A percentile compares a stretch with the other conserved stretches of the same genome.
phyloP scores from a whole-genome alignment of 768 basidiomycete species.

The Tremella fuciformis region DNA sequence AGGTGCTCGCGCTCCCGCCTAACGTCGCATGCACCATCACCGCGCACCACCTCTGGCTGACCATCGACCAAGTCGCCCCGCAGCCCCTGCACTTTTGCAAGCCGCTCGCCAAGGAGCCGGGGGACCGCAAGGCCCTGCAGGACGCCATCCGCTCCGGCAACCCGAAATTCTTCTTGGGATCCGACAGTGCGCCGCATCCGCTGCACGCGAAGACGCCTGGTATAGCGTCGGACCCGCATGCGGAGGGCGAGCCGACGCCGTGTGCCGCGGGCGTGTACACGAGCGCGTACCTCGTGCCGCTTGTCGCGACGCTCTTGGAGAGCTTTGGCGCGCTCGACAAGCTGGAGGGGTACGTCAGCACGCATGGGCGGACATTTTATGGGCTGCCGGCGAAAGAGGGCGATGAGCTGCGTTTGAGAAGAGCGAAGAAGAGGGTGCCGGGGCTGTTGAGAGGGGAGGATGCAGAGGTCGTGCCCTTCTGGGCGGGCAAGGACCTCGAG shows the following conservation, averaged over 20 bases:
- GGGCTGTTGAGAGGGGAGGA: slow-evolving; percentile 54
- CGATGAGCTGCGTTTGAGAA: slow-evolving; percentile 39
- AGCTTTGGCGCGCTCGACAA: slow-evolving; percentile 80
- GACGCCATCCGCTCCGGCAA: slow-evolving; percentile 74
- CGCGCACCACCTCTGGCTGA: slow-evolving; percentile 88
- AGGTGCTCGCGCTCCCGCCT: slow-evolving; percentile 57
- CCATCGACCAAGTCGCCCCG: slow-evolving; percentile 94
- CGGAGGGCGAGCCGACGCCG: slow-evolving; percentile 59
- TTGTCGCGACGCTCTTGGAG: slow-evolving; percentile 82
- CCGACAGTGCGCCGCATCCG: slow-evolving; percentile 93
- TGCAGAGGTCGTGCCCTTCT: slow-evolving; percentile 68
- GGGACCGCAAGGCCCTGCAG: slow-evolving; percentile 78
- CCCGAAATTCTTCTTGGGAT: slow-evolving; percentile 93
- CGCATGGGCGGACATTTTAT: slow-evolving; percentile 79
- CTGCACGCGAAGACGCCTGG: slow-evolving; percentile 49
- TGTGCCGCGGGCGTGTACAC: slow-evolving; percentile 98
- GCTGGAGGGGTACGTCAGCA: slow-evolving; percentile 74
- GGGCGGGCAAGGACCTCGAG: slow-evolving; percentile 73
- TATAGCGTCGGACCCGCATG: slow-evolving; percentile 13
- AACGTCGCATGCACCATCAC: slow-evolving; percentile 97
- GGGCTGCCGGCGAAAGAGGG: slow-evolving; percentile 40
- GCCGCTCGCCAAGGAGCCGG: slow-evolving; percentile 93
- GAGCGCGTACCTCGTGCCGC: slow-evolving; percentile 82
- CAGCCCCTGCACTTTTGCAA: slow-evolving; percentile 97
- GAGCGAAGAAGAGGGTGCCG: slow-evolving; percentile 31